phyloP scores from a whole-genome alignment of 176 grass and related monocot genomes.

The Chloris gayana region DNA sequence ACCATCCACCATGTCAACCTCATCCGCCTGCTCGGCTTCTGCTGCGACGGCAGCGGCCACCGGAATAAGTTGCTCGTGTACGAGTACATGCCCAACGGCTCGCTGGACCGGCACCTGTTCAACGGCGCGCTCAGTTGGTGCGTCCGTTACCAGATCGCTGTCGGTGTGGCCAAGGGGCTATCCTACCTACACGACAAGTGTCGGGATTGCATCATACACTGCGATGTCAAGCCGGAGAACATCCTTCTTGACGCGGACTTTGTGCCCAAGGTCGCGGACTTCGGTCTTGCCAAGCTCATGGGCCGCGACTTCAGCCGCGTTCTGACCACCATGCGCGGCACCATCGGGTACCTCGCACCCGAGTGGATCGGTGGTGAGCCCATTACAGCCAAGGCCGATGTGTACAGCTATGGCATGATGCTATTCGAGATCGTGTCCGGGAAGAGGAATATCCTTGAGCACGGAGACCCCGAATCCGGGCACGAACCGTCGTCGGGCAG shows the following conservation, averaged over 20 bases:
- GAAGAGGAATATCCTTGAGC: slow-evolving; percentile 22
- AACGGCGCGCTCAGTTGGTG: too few relatives aligned
- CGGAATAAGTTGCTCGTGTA: slow-evolving; percentile 50
- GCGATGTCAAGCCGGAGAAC: too few relatives aligned
- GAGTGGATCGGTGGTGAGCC: slow-evolving; percentile 6
- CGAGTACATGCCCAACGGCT: slow-evolving; percentile 52
- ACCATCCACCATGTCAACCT: too few relatives aligned
- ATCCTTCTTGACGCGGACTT: background rate
- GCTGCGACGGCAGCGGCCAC: too few relatives aligned
- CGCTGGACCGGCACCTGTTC: slow-evolving; percentile 37
- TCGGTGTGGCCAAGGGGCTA: slow-evolving; percentile 49
- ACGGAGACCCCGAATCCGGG: background rate
- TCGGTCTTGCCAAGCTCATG: background rate
- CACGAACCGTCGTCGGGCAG: background rate
- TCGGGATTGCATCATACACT: slow-evolving; percentile 39
- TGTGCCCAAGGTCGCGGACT: background rate
- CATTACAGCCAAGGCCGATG: background rate
- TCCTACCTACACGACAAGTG: slow-evolving; percentile 57
- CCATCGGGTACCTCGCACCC: slow-evolving; percentile 13
- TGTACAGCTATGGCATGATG: slow-evolving; percentile 13
- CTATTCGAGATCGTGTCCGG: background rate
- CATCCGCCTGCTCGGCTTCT: too few relatives aligned
- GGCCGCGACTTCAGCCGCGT: background rate
- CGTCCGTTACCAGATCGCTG: slow-evolving; percentile 18
- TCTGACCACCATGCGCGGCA: background rate